Evolutionary conservation across 2,329 filamentous ascomycete species (phyloP).

Genomic region (Cordyceps tenuipes): DNA sequence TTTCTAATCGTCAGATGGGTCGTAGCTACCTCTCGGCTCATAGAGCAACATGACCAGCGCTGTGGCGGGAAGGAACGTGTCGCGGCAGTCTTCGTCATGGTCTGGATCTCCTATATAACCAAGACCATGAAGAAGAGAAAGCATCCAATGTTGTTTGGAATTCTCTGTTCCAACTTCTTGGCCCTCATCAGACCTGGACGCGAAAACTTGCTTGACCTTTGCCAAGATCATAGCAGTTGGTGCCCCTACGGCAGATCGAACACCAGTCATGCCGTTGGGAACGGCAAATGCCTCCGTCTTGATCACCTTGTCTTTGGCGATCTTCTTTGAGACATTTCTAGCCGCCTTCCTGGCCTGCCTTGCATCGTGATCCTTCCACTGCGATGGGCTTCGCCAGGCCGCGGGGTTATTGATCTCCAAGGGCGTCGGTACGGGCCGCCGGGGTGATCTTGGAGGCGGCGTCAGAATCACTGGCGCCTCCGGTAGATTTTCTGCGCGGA

Average conservation of each 20-base stretch:
- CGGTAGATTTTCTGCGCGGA: neutral
- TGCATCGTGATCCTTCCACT: slow-evolving; percentile 1
- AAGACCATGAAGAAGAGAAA: slow-evolving; percentile 45
- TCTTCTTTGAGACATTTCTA: neutral
- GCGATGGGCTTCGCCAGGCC: slow-evolving; percentile 10
- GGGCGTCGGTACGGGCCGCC: neutral
- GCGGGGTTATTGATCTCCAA: slow-evolving; percentile 11
- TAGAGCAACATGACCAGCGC: slow-evolving; percentile 4
- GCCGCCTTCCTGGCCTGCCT: neutral
- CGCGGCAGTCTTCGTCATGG: neutral
- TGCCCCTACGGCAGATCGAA: slow-evolving; percentile 13
- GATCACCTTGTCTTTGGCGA: neutral
- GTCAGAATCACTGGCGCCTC: neutral
- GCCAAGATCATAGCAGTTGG: slow-evolving; percentile 13
- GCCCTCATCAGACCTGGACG: slow-evolving; percentile 28
- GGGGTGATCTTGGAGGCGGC: slow-evolving; percentile 14
- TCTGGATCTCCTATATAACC: slow-evolving; percentile 18
- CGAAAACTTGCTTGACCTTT: slow-evolving; percentile 13
- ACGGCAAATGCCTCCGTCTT: neutral
- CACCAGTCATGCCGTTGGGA: neutral
- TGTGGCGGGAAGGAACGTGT: neutral
- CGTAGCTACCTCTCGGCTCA: slow-evolving; percentile 4
- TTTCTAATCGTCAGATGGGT: neutral
- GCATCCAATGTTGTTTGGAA: slow-evolving; percentile 54
- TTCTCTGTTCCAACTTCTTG: slow-evolving; percentile 44